Evolutionary conservation across 192 early-diverging fungal genomes (phyloP).

Genomic region (Coemansia sp.): DNA sequence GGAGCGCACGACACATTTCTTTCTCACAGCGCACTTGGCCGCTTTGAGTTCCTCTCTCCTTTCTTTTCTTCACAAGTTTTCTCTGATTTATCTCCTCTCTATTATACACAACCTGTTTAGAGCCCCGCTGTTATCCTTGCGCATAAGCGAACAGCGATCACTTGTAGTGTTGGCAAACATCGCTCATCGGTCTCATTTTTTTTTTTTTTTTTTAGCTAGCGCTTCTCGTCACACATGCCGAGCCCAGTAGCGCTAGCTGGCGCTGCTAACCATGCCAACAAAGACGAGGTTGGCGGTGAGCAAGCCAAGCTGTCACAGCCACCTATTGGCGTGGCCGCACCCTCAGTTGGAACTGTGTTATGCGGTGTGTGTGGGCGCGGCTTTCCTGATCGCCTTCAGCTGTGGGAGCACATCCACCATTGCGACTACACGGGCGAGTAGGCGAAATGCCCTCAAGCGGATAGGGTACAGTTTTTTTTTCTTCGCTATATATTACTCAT

Average conservation of each 20-base stretch:
- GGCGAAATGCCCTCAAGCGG: neutral
- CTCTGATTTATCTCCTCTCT: neutral
- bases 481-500: neutral
- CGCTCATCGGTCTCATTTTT: neutral
- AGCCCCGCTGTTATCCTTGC: neutral
- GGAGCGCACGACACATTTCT: neutral
- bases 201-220: neutral
- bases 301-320: neutral
- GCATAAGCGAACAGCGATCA: neutral
- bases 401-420: slow-evolving; percentile 45
- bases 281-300: neutral
- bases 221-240: neutral
- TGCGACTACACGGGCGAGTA: slow-evolving; percentile 44
- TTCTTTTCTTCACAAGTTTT: neutral
- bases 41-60: neutral
- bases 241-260: neutral
- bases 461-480: neutral
- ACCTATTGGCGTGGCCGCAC: neutral
- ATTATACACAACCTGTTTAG: neutral
- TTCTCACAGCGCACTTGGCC: neutral
- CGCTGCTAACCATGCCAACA: neutral
- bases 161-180: neutral
- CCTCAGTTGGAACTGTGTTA: slow-evolving; percentile 1
- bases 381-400: slow-evolving; percentile 23
- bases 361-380: slow-evolving; percentile 43